Evolutionary conservation across 1,139 yeast genomes (phyloP).

Genomic region (Debaryomyces psychrophilus): DNA sequence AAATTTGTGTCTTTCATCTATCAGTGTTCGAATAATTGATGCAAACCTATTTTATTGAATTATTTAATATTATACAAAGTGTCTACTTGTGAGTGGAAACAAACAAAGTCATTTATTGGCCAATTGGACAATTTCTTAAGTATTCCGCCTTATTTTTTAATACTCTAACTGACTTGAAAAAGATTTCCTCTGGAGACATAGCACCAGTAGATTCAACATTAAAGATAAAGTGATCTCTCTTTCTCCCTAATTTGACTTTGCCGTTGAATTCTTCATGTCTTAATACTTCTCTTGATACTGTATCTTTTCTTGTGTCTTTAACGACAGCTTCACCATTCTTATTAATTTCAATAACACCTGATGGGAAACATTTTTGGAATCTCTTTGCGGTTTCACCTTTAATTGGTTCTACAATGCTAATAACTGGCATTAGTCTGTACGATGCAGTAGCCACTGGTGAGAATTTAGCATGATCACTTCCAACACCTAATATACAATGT

Average conservation of each 20-base stretch:
- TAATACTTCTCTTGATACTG: constrained; percentile 94
- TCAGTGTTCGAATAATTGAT: neutral
- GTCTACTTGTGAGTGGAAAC: neutral
- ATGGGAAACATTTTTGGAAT: constrained; percentile 88
- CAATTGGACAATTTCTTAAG: constrained; percentile 76
- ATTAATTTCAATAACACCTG: constrained; percentile 85
- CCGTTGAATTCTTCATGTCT: constrained; percentile 90
- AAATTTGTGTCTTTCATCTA: neutral
- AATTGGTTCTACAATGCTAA: constrained; percentile 75
- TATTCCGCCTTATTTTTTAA: constrained; percentile 85
- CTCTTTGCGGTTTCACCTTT: constrained; percentile 74
- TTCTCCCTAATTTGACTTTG: constrained; percentile 87
- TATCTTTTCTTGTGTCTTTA: constrained; percentile 87
- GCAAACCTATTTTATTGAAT: constrained; percentile 7
- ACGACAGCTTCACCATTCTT: constrained; percentile 74
- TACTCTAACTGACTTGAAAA: constrained; percentile 83
- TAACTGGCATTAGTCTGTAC: constrained; percentile 92
- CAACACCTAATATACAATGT: constrained; percentile 89
- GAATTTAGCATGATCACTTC: constrained; percentile 95
- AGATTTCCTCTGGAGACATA: constrained; percentile 94
- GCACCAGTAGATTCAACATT: constrained; percentile 96
- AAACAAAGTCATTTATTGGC: constrained; percentile 40
- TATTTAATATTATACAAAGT: constrained; percentile 8
- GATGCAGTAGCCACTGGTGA: constrained; percentile 98
- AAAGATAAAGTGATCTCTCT: constrained; percentile 89